Percentiles rank a stretch among this genome's conserved stretches.
phyloP scores from a whole-genome alignment of 768 basidiomycete species.

The Phylloporus sp. region DNA sequence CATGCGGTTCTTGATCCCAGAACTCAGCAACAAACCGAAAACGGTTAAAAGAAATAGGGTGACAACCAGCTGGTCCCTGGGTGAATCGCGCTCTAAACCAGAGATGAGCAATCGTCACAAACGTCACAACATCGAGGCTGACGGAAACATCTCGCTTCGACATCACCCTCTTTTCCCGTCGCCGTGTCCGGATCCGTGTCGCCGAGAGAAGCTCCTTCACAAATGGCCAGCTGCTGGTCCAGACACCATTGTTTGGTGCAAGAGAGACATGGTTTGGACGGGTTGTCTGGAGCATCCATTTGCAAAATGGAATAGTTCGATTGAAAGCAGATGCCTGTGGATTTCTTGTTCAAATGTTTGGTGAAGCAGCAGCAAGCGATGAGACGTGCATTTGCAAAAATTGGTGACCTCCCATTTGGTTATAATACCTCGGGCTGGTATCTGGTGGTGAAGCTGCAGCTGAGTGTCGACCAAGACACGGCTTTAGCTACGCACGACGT shows the following conservation, averaged over 20 bases:
- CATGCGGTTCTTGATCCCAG: constrained; percentile 81
- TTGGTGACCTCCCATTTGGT: constrained; percentile 87
- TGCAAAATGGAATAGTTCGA: constrained; percentile 83
- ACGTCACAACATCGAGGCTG: constrained; percentile 38
- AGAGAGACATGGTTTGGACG: constrained; percentile 84
- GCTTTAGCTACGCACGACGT: constrained; percentile 26
- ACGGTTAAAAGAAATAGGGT: constrained; percentile 86
- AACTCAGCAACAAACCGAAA: constrained; percentile 77
- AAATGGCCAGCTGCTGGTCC: constrained; percentile 84
- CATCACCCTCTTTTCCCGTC: constrained; percentile 92
- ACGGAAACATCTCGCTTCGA: constrained; percentile 96
- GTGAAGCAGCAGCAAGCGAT: neutral
- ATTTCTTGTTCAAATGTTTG: constrained; percentile 3
- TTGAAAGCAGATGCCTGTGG: constrained; percentile 83
- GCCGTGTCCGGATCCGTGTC: constrained; percentile 89
- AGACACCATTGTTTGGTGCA: constrained; percentile 96
- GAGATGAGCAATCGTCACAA: constrained; percentile 25
- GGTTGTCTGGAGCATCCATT: constrained; percentile 74
- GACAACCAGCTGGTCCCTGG: constrained; percentile 91
- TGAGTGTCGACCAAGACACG: neutral
- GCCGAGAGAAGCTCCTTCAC: constrained; percentile 73
- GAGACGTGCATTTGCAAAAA: constrained; percentile 77
- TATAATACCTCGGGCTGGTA: constrained; percentile 39
- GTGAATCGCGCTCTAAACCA: constrained; percentile 81
- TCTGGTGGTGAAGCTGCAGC: constrained; percentile 26